Evolutionary conservation across 352 stramenopile genomes (phyloP), one percentile per base, ranked within the genome.

Genomic region (Globisporangium nagaii): DNA sequence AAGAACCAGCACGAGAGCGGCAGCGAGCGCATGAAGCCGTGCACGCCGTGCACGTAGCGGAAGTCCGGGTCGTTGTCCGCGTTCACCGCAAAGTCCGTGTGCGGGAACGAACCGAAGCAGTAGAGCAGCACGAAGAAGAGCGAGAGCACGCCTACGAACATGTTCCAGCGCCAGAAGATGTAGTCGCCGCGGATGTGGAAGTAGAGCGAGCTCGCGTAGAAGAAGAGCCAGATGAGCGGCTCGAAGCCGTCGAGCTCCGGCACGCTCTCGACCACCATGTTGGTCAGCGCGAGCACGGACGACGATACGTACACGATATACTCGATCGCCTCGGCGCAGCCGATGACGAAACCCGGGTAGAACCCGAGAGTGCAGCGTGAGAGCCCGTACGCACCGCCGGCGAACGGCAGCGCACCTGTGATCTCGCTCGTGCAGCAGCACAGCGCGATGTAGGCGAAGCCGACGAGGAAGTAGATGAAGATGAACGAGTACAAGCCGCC

Each of bases 1-100:
- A 64, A 70, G 46, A 76, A 73, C 68, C 68, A 76, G 19, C 49
- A 57, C 8, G 62, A 61, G 27, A 71, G 44, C 19, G 68, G 65
- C 30, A 76, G 31, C 31, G 52, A 43, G 11, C 41, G 53, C 36
- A 76, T 37, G 47, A 73, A 75, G 9, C 46, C 51, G 2, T 10
- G 0, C 15, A 50, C 12, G 17, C 67, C 67, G 22, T 59, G 45
- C 0, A 68, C 52, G 22, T 56, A 66, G 10, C 53, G 48, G 19
- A 68, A 50, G 8, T 57, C 43, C 4, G 55, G 42, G 10, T 68
- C 57, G 31, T 45, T 34, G 40, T 63, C 65, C 1, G 54, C 54
- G 39, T 73, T 62, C 22, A 12, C 11, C 0, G 36, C 28, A 22
- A 68, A 71, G 44, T 66, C 48, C 10, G 56, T 50, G 60, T 65